Conservation (phyloP, 2,329 filamentous ascomycete species). For the Aspergillus puulaauensis region DNA sequence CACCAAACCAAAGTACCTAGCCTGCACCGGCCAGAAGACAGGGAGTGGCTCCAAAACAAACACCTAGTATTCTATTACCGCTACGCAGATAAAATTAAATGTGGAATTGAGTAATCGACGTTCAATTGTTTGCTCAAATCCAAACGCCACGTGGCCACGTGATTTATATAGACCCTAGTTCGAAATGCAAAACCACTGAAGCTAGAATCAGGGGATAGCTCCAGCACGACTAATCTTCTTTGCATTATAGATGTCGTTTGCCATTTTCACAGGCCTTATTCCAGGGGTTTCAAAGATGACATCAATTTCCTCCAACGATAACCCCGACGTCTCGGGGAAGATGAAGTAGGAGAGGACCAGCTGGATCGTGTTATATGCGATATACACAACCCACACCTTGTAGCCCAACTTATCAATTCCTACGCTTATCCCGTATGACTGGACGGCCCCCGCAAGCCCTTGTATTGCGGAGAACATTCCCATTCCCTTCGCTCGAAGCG, state of each 20-base stretch:
- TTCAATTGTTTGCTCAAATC: too few relatives aligned
- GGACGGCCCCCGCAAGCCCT: conserved; percentile 44
- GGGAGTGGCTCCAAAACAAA: too few relatives aligned
- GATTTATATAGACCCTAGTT: too few relatives aligned
- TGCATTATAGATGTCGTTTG: conserved; percentile 40
- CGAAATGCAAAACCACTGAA: too few relatives aligned
- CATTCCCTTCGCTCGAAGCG: conserved; percentile 48
- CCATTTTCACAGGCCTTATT: conserved; percentile 46
- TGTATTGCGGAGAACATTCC: conserved; percentile 48
- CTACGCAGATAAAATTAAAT: too few relatives aligned
- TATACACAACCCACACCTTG: conserved; percentile 54
- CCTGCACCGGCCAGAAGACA: too few relatives aligned
- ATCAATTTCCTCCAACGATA: conserved; percentile 58
- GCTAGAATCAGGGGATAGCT: too few relatives aligned
- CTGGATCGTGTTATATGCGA: conserved; percentile 51
- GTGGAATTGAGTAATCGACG: too few relatives aligned
- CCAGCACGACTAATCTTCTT: conserved; percentile 18
- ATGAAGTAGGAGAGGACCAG: conserved; percentile 50
- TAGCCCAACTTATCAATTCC: conserved; percentile 50
- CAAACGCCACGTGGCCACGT: too few relatives aligned
- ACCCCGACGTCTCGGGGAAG: conserved; percentile 53
- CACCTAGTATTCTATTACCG: too few relatives aligned
- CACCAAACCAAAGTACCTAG: too few relatives aligned
- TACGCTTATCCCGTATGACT: conserved; percentile 50
- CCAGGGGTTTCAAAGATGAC: conserved; percentile 55